Conservation (phyloP, 108 stramenopile species). For the Nannochloropsis granulata region DNA sequence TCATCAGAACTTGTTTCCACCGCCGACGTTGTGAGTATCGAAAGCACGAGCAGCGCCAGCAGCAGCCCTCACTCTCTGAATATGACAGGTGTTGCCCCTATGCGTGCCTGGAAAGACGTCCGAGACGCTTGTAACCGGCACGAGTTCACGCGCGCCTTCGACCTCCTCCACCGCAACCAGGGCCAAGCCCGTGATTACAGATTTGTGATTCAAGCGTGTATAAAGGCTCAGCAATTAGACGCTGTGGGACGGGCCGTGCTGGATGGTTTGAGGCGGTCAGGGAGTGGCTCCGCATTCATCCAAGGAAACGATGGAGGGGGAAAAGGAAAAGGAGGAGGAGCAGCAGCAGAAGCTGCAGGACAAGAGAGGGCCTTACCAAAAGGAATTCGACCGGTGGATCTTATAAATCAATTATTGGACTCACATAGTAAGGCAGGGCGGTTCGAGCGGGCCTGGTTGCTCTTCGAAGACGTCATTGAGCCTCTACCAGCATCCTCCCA, state of each 20-base stretch:
- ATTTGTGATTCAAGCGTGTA: neutral
- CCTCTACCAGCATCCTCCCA: neutral
- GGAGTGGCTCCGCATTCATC: neutral
- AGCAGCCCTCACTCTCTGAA: no score
- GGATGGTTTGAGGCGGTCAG: neutral
- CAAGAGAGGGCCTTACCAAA: neutral
- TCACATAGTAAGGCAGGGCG: neutral
- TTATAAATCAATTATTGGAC: neutral
- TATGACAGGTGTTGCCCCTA: neutral
- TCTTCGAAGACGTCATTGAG: neutral
- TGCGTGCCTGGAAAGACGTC: neutral
- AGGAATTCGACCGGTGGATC: neutral
- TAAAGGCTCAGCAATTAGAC: neutral
- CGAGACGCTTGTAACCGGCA: neutral
- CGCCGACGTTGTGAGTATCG: no score
- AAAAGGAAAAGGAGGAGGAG: neutral
- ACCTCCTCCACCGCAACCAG: neutral
- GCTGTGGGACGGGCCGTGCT: neutral
- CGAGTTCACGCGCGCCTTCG: neutral
- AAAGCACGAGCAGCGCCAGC: no score
- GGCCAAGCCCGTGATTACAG: neutral
- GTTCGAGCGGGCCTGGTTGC: neutral
- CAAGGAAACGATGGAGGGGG: neutral
- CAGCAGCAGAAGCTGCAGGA: neutral
- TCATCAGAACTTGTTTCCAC: no score